phyloP scores from a whole-genome alignment of 2,329 filamentous ascomycete genomes.

The Alternaria burnsii region DNA sequence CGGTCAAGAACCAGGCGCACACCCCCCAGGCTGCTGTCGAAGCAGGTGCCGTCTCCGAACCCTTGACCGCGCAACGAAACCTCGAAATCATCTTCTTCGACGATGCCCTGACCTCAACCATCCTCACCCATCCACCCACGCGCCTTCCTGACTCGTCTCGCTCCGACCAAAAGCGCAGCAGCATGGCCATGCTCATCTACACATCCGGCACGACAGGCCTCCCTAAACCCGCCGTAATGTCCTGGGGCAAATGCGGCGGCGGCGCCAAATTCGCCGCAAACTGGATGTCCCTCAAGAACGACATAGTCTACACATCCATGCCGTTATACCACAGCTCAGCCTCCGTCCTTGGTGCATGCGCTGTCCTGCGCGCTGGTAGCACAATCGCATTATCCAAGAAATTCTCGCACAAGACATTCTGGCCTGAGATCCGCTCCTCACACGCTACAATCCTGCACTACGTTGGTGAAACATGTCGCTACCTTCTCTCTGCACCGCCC shows the following conservation, averaged over 20 bases:
- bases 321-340: conserved; percentile 50
- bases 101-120: conserved; percentile 35
- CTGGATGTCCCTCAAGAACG: conserved; percentile 40
- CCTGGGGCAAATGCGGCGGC: conserved; percentile 35
- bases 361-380: conserved; percentile 37
- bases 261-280: conserved; percentile 28
- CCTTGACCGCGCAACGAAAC: conserved; percentile 23
- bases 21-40: conserved; percentile 17
- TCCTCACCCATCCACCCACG: conserved; percentile 38
- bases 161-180: conserved; percentile 30
- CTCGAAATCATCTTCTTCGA: conserved; percentile 46
- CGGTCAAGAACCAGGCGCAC: conserved; percentile 30
- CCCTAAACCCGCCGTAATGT: conserved; percentile 47
- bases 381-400: conserved; percentile 41
- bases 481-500: conserved; percentile 48
- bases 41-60: conserved; percentile 17
- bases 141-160: conserved; percentile 42
- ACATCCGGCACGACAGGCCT: conserved; percentile 51
- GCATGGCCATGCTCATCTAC: conserved; percentile 51
- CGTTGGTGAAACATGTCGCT: conserved; percentile 52
- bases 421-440: conserved; percentile 47
- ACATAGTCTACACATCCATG: conserved; percentile 51
- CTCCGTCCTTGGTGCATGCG: conserved; percentile 40
- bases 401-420: conserved; percentile 51
- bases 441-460: conserved; percentile 52